A percentile compares a stretch with the other conserved stretches of the same genome.
Evolutionary conservation across 306 rosid genomes (phyloP).

Genomic region (Rubus parviflorus): DNA sequence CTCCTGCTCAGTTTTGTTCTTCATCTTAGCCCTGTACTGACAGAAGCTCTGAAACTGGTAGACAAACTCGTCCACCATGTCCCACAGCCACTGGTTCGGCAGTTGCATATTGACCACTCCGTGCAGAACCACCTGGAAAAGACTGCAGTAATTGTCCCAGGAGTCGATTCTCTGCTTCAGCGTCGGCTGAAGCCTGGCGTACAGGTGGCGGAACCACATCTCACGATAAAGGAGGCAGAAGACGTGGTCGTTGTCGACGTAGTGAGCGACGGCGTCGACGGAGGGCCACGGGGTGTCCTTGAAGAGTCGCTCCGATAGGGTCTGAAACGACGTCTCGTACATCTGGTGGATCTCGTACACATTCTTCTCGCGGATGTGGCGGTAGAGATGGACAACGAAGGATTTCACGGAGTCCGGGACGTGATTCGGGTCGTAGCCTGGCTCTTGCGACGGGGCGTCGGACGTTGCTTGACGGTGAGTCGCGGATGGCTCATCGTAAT

Average conservation of each 20-base stretch:
- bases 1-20: slow-evolving; percentile 83
- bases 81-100: slow-evolving; percentile 99
- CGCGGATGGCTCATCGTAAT: slow-evolving; percentile 46
- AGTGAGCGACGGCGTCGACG: slow-evolving; percentile 80
- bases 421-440: slow-evolving; percentile 82
- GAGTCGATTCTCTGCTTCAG: slow-evolving; percentile 91
- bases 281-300: slow-evolving; percentile 98
- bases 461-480: slow-evolving; percentile 35
- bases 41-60: slow-evolving; percentile 98
- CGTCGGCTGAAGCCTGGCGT: slow-evolving; percentile 82
- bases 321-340: slow-evolving; percentile 84
- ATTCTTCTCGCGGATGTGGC: slow-evolving; percentile 92
- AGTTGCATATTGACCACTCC: slow-evolving; percentile 97
- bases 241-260: slow-evolving; percentile 91
- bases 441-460: slow-evolving; percentile 42
- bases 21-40: slow-evolving; percentile 90
- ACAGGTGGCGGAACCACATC: slow-evolving; percentile 99
- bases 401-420: slow-evolving; percentile 85
- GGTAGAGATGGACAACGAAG: slow-evolving; percentile 87
- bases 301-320: slow-evolving; percentile 83
- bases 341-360: slow-evolving; percentile 96
- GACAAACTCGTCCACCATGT: slow-evolving; percentile 96
- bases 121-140: slow-evolving; percentile 89
- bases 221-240: slow-evolving; percentile 93
- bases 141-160: slow-evolving; percentile 91